phyloP scores from a whole-genome alignment of 2,329 filamentous ascomycete species.

The Fusarium transvaalense region DNA sequence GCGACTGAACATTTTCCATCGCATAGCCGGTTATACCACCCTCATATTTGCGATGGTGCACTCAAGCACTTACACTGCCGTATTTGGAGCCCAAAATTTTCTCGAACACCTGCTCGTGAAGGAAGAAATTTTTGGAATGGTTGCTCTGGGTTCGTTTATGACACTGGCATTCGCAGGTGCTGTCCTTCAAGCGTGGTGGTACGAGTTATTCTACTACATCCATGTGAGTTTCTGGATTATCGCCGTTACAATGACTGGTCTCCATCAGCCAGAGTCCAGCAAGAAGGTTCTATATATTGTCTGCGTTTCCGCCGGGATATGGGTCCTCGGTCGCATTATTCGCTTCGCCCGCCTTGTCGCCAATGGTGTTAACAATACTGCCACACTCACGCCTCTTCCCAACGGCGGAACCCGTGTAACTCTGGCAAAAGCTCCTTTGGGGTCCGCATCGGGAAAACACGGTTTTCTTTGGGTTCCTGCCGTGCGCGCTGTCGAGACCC shows the following conservation, averaged over 20 bases:
- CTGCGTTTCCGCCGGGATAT: slow-evolving; percentile 60
- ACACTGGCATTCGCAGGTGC: slow-evolving; percentile 59
- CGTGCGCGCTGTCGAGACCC: slow-evolving; percentile 68
- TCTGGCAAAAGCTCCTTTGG: slow-evolving; percentile 62
- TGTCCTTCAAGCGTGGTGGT: slow-evolving; percentile 61
- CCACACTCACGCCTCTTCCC: slow-evolving; percentile 65
- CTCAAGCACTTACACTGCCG: slow-evolving; percentile 57
- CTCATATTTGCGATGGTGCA: slow-evolving; percentile 62
- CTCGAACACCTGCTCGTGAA: slow-evolving; percentile 52
- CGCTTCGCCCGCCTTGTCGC: slow-evolving; percentile 59
- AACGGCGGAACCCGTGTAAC: slow-evolving; percentile 68
- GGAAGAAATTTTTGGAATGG: slow-evolving; percentile 62
- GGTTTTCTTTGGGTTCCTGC: slow-evolving; percentile 74
- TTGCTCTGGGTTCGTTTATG: slow-evolving; percentile 61
- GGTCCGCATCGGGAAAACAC: slow-evolving; percentile 68
- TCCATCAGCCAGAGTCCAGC: slow-evolving; percentile 64
- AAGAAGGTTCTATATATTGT: slow-evolving; percentile 59
- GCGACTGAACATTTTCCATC: slow-evolving; percentile 69
- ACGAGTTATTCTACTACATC: slow-evolving; percentile 68
- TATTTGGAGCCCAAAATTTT: slow-evolving; percentile 53
- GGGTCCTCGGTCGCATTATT: slow-evolving; percentile 64
- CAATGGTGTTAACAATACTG: slow-evolving; percentile 64
- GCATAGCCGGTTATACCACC: slow-evolving; percentile 64
- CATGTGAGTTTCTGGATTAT: slow-evolving; percentile 65
- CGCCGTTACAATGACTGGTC: slow-evolving; percentile 60